Conservation (phyloP, 352 stramenopile genomes). For the Globisporangium takayamanum region DNA sequence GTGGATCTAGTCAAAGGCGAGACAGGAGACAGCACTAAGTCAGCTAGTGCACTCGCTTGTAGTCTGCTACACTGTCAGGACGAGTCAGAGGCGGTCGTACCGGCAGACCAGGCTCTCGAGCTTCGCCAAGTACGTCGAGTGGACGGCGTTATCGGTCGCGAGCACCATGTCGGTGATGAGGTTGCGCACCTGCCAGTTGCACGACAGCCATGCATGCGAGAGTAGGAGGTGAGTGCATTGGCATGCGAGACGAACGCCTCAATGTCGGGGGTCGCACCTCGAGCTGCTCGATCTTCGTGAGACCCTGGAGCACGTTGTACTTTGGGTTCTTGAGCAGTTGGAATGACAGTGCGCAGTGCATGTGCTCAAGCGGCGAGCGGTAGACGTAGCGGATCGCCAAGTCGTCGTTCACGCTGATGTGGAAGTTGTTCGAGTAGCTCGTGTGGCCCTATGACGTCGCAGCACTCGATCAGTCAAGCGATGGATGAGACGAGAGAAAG, state of each 20-base stretch:
- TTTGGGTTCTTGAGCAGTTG: constrained; percentile 60
- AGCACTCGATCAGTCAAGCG: not conserved
- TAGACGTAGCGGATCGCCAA: constrained; percentile 81
- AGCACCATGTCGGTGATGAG: constrained; percentile 85
- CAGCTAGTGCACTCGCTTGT: not conserved
- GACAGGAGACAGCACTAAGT: not conserved
- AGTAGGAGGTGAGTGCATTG: too few relatives aligned
- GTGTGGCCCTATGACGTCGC: constrained; percentile 52
- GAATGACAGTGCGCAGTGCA: constrained; percentile 81
- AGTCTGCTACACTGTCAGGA: not conserved
- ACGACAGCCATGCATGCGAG: not conserved
- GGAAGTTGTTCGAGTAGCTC: constrained; percentile 86
- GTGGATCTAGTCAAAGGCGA: constrained; percentile 1
- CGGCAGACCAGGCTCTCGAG: constrained; percentile 65
- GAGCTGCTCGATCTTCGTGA: constrained; percentile 70
- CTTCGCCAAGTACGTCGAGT: constrained; percentile 71
- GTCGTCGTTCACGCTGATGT: constrained; percentile 75
- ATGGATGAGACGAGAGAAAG: not conserved
- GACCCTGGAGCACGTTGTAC: constrained; percentile 65
- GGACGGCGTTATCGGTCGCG: constrained; percentile 83
- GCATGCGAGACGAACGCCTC: too few relatives aligned
- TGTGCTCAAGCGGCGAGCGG: constrained; percentile 79
- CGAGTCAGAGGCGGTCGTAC: constrained; percentile 12
- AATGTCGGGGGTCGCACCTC: constrained; percentile 28
- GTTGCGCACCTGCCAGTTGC: constrained; percentile 36